Evolutionary conservation across 805 yeast species (phyloP).

Genomic region (Candida rishiriensis): DNA sequence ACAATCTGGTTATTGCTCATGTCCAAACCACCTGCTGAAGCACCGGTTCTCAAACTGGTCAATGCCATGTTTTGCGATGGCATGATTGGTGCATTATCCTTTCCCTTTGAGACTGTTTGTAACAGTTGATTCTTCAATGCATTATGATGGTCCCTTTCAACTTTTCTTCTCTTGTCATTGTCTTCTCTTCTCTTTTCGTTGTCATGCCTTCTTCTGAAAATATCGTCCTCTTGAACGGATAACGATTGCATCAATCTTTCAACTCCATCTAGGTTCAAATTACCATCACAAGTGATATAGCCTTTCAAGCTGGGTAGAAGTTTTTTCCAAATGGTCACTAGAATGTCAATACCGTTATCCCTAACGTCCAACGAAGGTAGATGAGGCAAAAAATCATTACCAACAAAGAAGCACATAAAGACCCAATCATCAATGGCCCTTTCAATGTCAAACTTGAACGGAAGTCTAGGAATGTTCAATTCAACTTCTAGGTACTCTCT

Average conservation of each 20-base stretch:
- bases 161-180: constrained; percentile 53
- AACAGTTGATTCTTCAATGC: constrained; percentile 39
- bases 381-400: constrained; percentile 97
- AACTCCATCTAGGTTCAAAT: constrained; percentile 68
- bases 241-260: constrained; percentile 63
- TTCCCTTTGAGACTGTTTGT: constrained; percentile 61
- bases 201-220: constrained; percentile 66
- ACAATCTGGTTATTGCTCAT: constrained; percentile 70
- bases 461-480: constrained; percentile 60
- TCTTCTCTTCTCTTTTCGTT: constrained; percentile 68
- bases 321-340: constrained; percentile 81
- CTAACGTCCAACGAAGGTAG: constrained; percentile 92
- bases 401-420: constrained; percentile 96
- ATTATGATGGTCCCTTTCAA: constrained; percentile 42
- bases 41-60: constrained; percentile 65
- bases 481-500: constrained; percentile 88
- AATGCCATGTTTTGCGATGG: constrained; percentile 73
- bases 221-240: constrained; percentile 70
- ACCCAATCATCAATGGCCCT: constrained; percentile 99
- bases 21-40: constrained; percentile 57
- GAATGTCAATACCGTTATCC: constrained; percentile 83
- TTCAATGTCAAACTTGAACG: constrained; percentile 81
- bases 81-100: constrained; percentile 67
- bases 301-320: constrained; percentile 61
- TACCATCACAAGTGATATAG: constrained; percentile 88